Conservation (phyloP, 2,329 filamentous ascomycete genomes). For the Colletotrichum liaoningense region DNA sequence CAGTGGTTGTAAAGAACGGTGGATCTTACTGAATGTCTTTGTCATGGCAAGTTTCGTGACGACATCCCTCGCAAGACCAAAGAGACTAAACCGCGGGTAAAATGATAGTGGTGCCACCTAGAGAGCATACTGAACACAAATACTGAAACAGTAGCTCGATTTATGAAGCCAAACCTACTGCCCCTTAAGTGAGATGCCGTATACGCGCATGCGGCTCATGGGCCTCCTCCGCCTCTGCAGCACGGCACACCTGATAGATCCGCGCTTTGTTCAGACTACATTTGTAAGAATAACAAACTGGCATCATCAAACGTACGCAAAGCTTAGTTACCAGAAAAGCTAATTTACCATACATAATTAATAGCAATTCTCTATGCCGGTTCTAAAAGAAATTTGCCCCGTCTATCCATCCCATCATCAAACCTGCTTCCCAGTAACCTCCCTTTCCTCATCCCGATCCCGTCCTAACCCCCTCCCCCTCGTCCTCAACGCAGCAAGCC, state of each 20-base stretch:
- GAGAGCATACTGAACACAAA: no score
- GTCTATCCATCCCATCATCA: not conserved
- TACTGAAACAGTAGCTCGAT: no score
- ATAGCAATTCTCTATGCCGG: no score
- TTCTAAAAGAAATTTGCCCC: no score
- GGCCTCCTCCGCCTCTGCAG: not conserved
- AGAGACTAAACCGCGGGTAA: not conserved
- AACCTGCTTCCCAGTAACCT: not conserved
- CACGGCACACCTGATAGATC: not conserved
- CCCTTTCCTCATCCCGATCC: slow-evolving; percentile 22
- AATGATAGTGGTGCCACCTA: not conserved
- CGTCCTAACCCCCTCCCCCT: not conserved
- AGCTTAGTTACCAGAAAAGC: no score
- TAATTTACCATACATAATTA: no score
- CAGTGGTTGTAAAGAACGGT: no score
- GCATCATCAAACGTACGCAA: not conserved
- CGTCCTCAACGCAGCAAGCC: slow-evolving; percentile 13
- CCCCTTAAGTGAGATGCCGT: not conserved
- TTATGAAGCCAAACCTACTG: not conserved
- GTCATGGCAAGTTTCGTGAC: not conserved
- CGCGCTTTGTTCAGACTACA: not conserved
- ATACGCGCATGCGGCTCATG: not conserved
- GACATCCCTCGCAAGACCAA: not conserved
- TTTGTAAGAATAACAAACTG: not conserved
- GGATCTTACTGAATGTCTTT: not conserved